Percentiles rank a stretch among this genome's conserved stretches.
phyloP scores from a whole-genome alignment of 768 basidiomycete genomes.

The Daedaleopsis sinensis region DNA sequence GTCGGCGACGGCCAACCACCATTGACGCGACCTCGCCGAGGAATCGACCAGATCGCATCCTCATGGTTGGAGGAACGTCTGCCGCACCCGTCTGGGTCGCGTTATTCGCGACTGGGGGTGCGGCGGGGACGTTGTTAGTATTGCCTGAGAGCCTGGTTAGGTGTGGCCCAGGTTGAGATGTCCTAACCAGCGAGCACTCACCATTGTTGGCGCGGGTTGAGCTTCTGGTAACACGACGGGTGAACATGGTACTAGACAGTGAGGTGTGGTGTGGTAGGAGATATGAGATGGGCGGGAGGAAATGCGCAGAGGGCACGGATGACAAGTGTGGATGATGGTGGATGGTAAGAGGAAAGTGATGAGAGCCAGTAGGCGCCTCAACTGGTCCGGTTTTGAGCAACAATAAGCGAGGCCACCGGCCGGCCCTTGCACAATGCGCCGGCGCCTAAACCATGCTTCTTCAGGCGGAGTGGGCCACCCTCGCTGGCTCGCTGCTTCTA shows the following conservation, averaged over 20 bases:
- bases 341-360: background rate
- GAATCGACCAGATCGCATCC: background rate
- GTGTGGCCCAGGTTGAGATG: background rate
- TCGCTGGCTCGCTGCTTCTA: background rate
- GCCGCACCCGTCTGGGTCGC: background rate
- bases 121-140: background rate
- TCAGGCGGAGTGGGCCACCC: background rate
- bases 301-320: background rate
- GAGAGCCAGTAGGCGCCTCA: background rate
- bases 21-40: background rate
- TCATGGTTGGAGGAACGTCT: background rate
- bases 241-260: background rate
- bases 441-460: background rate
- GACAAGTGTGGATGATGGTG: background rate
- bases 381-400: background rate
- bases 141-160: background rate
- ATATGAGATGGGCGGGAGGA: background rate
- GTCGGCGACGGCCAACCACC: background rate
- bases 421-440: background rate
- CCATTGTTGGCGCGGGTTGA: background rate
- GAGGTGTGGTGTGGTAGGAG: background rate
- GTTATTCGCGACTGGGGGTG: background rate
- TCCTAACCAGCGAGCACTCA: background rate
- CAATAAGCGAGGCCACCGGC: conserved; percentile 1
- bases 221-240: conserved; percentile 1